Evolutionary conservation across 2,329 filamentous ascomycete species (phyloP).

Genomic region (Diaporthe ampelina): DNA sequence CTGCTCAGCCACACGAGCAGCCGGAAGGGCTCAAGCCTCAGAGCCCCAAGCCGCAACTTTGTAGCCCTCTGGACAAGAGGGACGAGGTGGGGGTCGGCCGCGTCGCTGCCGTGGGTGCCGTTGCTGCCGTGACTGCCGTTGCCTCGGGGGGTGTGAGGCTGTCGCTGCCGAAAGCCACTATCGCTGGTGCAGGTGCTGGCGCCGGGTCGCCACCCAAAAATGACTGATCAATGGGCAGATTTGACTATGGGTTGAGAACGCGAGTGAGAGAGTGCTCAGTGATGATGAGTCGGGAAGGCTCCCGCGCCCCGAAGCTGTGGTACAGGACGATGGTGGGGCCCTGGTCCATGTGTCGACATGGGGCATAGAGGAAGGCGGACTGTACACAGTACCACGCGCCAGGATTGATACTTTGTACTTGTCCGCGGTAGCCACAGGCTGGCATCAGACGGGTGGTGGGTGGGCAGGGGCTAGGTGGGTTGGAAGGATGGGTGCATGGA

Average conservation of each 20-base stretch:
- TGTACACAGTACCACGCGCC: slow-evolving; percentile 15
- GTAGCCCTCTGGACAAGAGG: neutral
- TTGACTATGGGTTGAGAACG: too few relatives aligned
- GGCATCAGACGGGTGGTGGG: neutral
- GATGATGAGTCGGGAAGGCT: slow-evolving; percentile 14
- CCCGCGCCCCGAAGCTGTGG: slow-evolving; percentile 30
- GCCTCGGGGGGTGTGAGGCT: neutral
- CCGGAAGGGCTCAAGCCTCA: neutral
- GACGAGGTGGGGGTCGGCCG: neutral
- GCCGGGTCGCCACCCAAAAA: neutral
- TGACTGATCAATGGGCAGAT: neutral
- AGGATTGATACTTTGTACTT: slow-evolving; percentile 23
- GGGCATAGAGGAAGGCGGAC: neutral
- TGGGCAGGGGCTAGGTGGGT: slow-evolving; percentile 1
- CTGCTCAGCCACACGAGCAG: slow-evolving; percentile 23
- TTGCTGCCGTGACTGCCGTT: neutral
- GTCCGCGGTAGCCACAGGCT: neutral
- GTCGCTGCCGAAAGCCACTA: neutral
- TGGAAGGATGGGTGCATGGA: slow-evolving; percentile 13
- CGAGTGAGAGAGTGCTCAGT: neutral
- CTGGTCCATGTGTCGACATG: slow-evolving; percentile 27
- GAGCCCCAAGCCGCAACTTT: neutral
- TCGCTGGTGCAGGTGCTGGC: neutral
- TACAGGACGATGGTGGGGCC: slow-evolving; percentile 16
- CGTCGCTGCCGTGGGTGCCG: neutral